Evolutionary conservation across 139 green algal species (phyloP), one percentile per base, ranked within the genome.

Genomic region (Pseudopediastrum boryanum): DNA sequence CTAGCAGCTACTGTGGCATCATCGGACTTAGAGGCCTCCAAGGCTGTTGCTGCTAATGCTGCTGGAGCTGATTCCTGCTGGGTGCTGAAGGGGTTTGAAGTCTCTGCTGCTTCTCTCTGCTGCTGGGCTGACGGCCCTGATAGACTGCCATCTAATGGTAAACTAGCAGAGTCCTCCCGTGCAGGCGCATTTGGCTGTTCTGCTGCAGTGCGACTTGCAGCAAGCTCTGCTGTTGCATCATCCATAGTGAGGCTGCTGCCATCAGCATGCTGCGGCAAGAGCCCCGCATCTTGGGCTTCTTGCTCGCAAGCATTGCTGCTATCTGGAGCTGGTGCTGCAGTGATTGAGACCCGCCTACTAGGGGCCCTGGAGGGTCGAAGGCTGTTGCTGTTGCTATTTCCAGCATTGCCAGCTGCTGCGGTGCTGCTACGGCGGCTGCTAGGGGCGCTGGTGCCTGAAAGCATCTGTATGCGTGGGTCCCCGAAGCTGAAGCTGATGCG

Each of bases 401-500:
- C 35, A 54, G 10, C 10, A 52, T 33, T 10, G 25, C 39, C n/a
- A n/a, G n/a, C n/a, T 3, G 36, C 33, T 35, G 29, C 50, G 12
- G 12, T 39, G 51, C 39, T 78, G 44, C 7, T 70, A 31, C 2
- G 39, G 10, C 39, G 36, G 56, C 2, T 41, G 19, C 54, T 70
- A 29, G 12, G 35, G n/a, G 7, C 71, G 50, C 39, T 78, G 54
- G 23, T 78, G n/a, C n/a, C 71, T 13, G 12, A 36, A 1, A 78
- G 50, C 0, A 56, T n/a, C n/a, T 41, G 42, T 78, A 78, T 9
- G 39, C 12, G n/a, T n/a, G n/a, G n/a, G n/a, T 88, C 83, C 2
- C 74, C 71, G 31, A 88, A 79, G 9, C 29, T 42, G 31, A 74
- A 51, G 4, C 70, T 39, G 8, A 89, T 46, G 4, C 70, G 71